Conservation (phyloP, 2,329 filamentous ascomycete species). For the Hypoxylon sp. region DNA sequence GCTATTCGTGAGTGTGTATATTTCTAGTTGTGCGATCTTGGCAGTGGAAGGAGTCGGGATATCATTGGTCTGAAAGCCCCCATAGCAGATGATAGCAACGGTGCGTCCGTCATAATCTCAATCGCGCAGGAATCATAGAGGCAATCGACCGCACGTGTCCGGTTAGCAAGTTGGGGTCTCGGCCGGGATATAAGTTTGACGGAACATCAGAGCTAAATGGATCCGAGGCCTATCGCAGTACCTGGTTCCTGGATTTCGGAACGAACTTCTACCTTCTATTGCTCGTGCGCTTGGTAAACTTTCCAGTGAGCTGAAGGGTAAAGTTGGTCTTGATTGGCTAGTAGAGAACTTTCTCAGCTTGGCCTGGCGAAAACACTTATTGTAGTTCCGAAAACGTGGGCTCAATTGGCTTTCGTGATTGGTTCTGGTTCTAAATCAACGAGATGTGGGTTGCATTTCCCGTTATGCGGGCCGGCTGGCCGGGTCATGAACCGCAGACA, state of each 20-base stretch:
- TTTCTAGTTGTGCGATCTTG: slow-evolving; percentile 32
- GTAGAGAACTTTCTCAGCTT: background rate
- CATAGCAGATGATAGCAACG: slow-evolving; percentile 21
- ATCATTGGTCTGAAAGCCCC: slow-evolving; percentile 39
- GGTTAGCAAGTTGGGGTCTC: slow-evolving; percentile 5
- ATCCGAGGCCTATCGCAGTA: background rate
- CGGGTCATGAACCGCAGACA: slow-evolving; percentile 20
- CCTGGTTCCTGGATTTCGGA: slow-evolving; percentile 15
- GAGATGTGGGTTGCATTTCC: slow-evolving; percentile 1
- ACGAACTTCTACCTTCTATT: slow-evolving; percentile 1
- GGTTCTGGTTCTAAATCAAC: slow-evolving; percentile 19
- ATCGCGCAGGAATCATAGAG: slow-evolving; percentile 37
- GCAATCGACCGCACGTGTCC: slow-evolving; percentile 32
- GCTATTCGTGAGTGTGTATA: slow-evolving; percentile 23
- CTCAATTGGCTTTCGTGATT: slow-evolving; percentile 31
- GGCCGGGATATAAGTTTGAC: slow-evolving; percentile 7
- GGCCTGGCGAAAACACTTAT: slow-evolving; percentile 8
- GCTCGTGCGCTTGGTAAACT: slow-evolving; percentile 6
- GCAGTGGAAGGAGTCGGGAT: slow-evolving; percentile 10
- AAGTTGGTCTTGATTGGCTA: slow-evolving; percentile 1
- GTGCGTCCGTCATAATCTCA: slow-evolving; percentile 15
- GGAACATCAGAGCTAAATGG: background rate
- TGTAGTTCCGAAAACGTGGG: slow-evolving; percentile 40
- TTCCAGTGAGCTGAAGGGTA: slow-evolving; percentile 17
- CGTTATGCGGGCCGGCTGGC: slow-evolving; percentile 8